These are phyloP conservation scores for Stagonosporopsis rhizophila DNA, from an alignment of 2,329 filamentous ascomycete species.

Conservation along the genomic window DNA sequence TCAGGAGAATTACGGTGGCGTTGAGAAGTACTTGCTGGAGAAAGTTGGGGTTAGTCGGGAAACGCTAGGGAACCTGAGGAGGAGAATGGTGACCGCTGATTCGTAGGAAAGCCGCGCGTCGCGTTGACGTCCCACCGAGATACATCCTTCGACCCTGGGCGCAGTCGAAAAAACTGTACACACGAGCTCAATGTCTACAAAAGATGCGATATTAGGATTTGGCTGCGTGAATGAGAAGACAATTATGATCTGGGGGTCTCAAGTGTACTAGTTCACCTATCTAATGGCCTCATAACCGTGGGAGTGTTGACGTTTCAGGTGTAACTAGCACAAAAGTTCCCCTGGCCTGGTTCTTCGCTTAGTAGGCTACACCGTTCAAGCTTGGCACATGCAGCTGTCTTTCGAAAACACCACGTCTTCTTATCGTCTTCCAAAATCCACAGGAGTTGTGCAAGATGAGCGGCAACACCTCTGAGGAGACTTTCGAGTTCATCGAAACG, in stretches of 20 bases:
- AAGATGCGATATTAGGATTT: not conserved
- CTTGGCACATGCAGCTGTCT: constrained; percentile 33
- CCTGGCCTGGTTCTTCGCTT: constrained; percentile 26
- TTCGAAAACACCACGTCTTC: constrained; percentile 35
- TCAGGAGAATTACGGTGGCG: constrained; percentile 67
- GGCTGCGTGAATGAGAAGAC: not conserved
- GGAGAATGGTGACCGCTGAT: constrained; percentile 37
- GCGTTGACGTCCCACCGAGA: constrained; percentile 18
- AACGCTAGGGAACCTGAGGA: constrained; percentile 45
- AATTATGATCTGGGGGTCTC: not conserved
- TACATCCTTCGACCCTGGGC: not conserved
- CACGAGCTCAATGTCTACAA: not conserved
- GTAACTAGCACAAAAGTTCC: constrained; percentile 17
- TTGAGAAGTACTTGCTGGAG: constrained; percentile 71
- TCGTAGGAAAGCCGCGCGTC: constrained; percentile 16
- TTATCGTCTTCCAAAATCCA: constrained; percentile 41
- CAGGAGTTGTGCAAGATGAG: constrained; percentile 44
- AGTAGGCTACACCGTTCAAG: constrained; percentile 39
- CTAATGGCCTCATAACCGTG: constrained; percentile 10
- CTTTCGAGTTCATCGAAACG: constrained; percentile 72
- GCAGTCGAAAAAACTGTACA: not conserved
- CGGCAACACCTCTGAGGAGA: constrained; percentile 56
- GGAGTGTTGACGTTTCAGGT: constrained; percentile 21
- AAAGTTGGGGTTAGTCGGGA: constrained; percentile 61
- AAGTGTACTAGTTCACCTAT: not conserved